Evolutionary conservation across 208 protist genomes (phyloP).

Genomic region (Trypanosoma brucei): DNA sequence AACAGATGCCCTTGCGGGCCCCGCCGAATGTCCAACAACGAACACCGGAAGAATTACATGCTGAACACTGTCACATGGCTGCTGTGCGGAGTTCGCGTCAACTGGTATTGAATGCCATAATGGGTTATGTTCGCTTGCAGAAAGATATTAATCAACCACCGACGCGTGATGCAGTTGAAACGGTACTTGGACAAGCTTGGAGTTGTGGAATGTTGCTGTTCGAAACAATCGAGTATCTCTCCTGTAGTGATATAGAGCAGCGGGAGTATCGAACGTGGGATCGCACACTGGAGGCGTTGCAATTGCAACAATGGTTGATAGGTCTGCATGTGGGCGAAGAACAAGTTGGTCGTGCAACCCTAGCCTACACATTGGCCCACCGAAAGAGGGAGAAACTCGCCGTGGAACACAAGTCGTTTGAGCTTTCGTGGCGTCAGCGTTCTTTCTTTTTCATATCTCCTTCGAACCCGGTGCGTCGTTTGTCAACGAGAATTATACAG

Average conservation of each 20-base stretch:
- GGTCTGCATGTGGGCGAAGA: constrained; percentile 88
- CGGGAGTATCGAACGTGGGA: constrained; percentile 63
- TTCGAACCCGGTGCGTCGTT: constrained; percentile 48
- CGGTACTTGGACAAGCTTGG: constrained; percentile 84
- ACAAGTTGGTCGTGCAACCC: constrained; percentile 83
- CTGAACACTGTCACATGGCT: constrained; percentile 86
- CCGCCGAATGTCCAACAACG: constrained; percentile 61
- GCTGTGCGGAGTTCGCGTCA: constrained; percentile 77
- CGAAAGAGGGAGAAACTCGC: constrained; percentile 55
- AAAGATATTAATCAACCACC: constrained; percentile 52
- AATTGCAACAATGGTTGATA: constrained; percentile 85
- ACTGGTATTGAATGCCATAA: constrained; percentile 74
- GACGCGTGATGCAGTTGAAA: constrained; percentile 69
- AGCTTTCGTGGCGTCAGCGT: constrained; percentile 58
- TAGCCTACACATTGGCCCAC: constrained; percentile 82
- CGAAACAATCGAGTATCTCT: constrained; percentile 80
- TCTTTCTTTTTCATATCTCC: constrained; percentile 63
- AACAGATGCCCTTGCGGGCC: constrained; percentile 77
- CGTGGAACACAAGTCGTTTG: constrained; percentile 29
- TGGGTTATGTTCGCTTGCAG: constrained; percentile 76
- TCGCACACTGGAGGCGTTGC: constrained; percentile 61
- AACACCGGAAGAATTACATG: constrained; percentile 72
- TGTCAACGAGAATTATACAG: constrained; percentile 39
- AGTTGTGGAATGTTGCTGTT: constrained; percentile 87
- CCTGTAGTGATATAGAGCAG: constrained; percentile 63